phyloP scores from a whole-genome alignment of 1,284 basidiomycete species.

The Cryptococcus neoformans region DNA sequence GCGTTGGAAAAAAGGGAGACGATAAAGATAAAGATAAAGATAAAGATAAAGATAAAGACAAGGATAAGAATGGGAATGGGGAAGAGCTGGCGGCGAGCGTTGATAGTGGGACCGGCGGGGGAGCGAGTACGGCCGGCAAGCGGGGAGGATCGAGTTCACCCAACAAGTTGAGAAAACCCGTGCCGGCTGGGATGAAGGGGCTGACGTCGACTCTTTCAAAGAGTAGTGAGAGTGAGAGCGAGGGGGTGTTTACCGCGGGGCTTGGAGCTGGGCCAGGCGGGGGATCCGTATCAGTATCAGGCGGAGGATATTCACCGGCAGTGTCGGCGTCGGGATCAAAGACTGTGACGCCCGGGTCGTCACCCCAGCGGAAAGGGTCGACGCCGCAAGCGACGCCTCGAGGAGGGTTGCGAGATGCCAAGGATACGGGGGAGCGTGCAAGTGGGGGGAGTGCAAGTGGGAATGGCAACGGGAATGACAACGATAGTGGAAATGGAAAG shows the following conservation, averaged over 20 bases:
- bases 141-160: conserved; percentile 26
- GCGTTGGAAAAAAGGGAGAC: conserved; percentile 18
- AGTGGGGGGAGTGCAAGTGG: no score
- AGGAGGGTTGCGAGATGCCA: background rate
- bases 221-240: conserved; percentile 15
- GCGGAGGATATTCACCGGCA: background rate
- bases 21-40: conserved; percentile 7
- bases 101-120: background rate
- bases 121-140: background rate
- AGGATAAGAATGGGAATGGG: no score
- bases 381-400: background rate
- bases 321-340: conserved; percentile 1
- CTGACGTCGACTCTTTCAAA: conserved; percentile 16
- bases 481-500: background rate
- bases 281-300: no score
- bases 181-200: conserved; percentile 10
- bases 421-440: background rate
- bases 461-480: no score
- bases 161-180: conserved; percentile 34
- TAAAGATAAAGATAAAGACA: no score
- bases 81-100: background rate
- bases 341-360: conserved; percentile 1
- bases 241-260: conserved; percentile 4
- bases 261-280: no score
- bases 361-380: background rate